A percentile compares a stretch with the other conserved stretches of the same genome.
Evolutionary conservation across 2,329 filamentous ascomycete species (phyloP).

Genomic region (Sarocladiaceae sp.): DNA sequence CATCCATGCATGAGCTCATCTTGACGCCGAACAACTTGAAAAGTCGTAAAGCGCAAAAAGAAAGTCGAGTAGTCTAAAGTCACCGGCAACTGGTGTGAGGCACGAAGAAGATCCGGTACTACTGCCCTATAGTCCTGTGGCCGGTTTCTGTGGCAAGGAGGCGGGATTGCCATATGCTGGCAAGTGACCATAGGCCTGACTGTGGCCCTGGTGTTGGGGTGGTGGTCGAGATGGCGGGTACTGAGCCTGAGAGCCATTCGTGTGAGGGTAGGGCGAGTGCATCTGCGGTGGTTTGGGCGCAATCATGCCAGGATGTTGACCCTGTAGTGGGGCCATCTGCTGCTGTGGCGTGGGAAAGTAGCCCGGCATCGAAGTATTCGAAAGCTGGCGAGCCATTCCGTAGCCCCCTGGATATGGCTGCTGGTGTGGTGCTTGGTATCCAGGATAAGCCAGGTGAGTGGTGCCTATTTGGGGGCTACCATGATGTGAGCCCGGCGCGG

Average conservation of each 20-base stretch:
- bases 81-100: too few relatives aligned
- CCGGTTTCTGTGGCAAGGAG: constrained; percentile 55
- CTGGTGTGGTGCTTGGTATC: constrained; percentile 38
- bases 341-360: constrained; percentile 43
- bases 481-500: constrained; percentile 44
- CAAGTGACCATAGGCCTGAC: constrained; percentile 47
- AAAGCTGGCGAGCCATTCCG: constrained; percentile 53
- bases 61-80: background rate
- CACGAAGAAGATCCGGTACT: background rate
- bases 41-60: background rate
- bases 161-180: constrained; percentile 57
- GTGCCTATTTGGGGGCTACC: constrained; percentile 50
- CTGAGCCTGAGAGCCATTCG: background rate
- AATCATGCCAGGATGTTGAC: constrained; percentile 31
- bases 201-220: constrained; percentile 27
- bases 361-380: constrained; percentile 48
- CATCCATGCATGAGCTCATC: background rate
- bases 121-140: constrained; percentile 38
- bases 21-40: background rate
- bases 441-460: constrained; percentile 45
- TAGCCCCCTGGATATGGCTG: constrained; percentile 47
- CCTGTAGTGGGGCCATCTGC: constrained; percentile 22
- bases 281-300: constrained; percentile 39
- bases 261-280: background rate
- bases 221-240: background rate